Conservation (phyloP, 306 rosid species). For the Vigna reflexopilosa region DNA sequence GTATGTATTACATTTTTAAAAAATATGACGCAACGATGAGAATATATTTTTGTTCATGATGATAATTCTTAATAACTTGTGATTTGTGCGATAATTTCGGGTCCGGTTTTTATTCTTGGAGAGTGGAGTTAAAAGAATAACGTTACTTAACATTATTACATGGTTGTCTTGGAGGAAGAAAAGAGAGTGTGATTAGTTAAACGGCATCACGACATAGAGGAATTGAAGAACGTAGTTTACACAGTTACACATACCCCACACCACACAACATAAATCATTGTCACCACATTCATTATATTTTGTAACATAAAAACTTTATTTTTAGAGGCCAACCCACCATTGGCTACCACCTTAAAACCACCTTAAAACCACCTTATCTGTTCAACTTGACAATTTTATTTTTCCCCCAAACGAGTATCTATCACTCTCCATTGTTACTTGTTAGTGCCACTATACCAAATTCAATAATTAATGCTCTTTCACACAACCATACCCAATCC, state of each 20-base stretch:
- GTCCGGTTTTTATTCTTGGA: too few relatives aligned
- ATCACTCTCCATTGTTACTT: too few relatives aligned
- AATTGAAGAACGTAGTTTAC: neutral
- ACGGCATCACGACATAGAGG: neutral
- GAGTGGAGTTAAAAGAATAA: neutral
- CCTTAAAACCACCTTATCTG: neutral
- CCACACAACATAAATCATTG: neutral
- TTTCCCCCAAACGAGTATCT: too few relatives aligned
- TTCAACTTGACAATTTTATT: too few relatives aligned
- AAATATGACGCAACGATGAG: too few relatives aligned
- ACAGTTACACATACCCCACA: neutral
- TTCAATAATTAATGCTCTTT: too few relatives aligned
- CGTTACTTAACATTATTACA: slow-evolving; percentile 17
- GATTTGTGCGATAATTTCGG: too few relatives aligned
- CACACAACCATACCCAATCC: neutral
- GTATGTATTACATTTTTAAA: too few relatives aligned
- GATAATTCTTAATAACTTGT: too few relatives aligned
- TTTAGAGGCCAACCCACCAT: slow-evolving; percentile 7
- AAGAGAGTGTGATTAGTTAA: neutral
- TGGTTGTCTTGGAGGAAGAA: slow-evolving; percentile 1
- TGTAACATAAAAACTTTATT: neutral
- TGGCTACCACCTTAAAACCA: slow-evolving; percentile 13
- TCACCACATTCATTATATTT: neutral
- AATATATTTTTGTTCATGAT: too few relatives aligned
- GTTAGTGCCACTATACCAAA: too few relatives aligned